Conservation (phyloP, 305 asterid species). For the Caryopteris hybrid region DNA sequence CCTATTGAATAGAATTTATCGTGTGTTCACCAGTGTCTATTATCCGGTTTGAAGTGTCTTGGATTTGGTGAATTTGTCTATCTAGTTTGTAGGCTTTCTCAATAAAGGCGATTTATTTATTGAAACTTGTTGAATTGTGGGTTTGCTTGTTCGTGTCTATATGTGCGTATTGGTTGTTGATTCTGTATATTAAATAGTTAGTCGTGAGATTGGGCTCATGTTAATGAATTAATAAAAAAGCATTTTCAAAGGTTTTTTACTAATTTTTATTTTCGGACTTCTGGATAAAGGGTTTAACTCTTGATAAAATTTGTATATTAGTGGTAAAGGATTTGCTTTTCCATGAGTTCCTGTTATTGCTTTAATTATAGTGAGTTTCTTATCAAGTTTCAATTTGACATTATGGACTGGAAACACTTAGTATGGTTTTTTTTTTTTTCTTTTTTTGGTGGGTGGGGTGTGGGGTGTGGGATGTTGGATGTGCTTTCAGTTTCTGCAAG, state of each 20-base stretch:
- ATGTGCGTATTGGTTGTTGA: background rate
- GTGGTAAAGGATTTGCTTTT: background rate
- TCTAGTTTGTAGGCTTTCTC: background rate
- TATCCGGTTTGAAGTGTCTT: background rate
- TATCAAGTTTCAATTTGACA: background rate
- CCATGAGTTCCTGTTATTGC: background rate
- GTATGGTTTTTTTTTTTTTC: no score
- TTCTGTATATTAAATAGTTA: background rate
- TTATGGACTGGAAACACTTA: background rate
- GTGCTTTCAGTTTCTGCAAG: background rate
- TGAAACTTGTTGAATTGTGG: constrained; percentile 6
- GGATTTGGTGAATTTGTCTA: background rate
- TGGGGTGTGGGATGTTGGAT: no score
- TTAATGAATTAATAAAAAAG: background rate
- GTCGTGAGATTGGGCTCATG: background rate
- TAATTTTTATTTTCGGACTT: background rate
- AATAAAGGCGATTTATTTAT: background rate
- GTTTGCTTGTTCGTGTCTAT: background rate
- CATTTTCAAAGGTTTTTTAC: background rate
- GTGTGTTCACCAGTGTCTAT: background rate
- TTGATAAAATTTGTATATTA: background rate
- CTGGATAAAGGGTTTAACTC: background rate
- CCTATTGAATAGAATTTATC: background rate
- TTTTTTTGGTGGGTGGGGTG: no score
- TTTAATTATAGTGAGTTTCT: no score